A percentile compares a stretch with the other conserved stretches of the same genome.
Evolutionary conservation across 1,284 basidiomycete species (phyloP).

Genomic region (Cutaneotrichosporon sp.): DNA sequence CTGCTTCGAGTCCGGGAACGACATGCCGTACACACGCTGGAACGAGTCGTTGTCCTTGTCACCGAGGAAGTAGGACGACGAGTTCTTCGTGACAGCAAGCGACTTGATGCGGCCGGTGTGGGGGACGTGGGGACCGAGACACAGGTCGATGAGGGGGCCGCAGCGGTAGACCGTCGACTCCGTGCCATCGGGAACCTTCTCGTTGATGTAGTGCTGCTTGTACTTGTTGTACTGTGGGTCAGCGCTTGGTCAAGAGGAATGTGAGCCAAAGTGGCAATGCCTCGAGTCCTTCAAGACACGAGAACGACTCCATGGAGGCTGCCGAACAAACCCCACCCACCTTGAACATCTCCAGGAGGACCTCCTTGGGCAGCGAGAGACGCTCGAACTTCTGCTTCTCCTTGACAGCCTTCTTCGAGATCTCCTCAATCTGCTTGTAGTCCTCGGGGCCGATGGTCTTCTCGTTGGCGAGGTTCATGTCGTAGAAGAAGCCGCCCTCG

Average conservation of each 20-base stretch:
- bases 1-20: constrained; percentile 98
- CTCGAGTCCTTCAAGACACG: too few species aligned
- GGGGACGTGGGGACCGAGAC: constrained; percentile 95
- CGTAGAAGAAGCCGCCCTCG: constrained; percentile 99
- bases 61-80: constrained; percentile 97
- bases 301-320: too few species aligned
- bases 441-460: constrained; percentile 77
- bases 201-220: constrained; percentile 94
- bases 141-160: constrained; percentile 97
- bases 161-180: constrained; percentile 98
- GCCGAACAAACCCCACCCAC: constrained; percentile 58
- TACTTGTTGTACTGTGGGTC: constrained; percentile 91
- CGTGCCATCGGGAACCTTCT: constrained; percentile 94
- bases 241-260: neutral
- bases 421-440: constrained; percentile 85
- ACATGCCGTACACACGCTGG: constrained; percentile 97
- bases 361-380: constrained; percentile 88
- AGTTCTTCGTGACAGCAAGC: constrained; percentile 95
- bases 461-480: constrained; percentile 66
- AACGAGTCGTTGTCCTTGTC: constrained; percentile 92
- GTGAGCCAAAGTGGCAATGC: too few species aligned
- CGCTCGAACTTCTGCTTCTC: constrained; percentile 98
- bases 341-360: constrained; percentile 93
- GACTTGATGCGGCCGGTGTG: constrained; percentile 98
- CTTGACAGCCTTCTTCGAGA: constrained; percentile 85